Evolutionary conservation across 441 rosid genomes (phyloP), one percentile per base, ranked within the genome.

Genomic region (Breynia disticha): DNA sequence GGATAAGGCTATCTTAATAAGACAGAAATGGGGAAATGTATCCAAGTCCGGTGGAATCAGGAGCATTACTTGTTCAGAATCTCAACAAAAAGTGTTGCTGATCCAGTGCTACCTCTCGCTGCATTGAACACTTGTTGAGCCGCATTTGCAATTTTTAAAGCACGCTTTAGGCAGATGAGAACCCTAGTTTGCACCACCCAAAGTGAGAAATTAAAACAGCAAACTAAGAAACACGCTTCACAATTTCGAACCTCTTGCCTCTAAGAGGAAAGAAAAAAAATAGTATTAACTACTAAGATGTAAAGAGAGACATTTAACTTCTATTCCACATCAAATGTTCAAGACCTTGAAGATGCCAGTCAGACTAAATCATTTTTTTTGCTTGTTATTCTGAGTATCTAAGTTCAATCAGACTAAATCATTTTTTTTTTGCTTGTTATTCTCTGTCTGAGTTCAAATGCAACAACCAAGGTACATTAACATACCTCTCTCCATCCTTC

Each of bases 401-500:
- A n/a, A n/a, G n/a, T n/a, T n/a, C n/a, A n/a, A n/a, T 4, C 7
- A 37, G 37, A 11, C 7, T 3, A 4, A 20, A 20, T 11, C 32
- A 49, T n/a, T 19, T 20, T n/a, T n/a, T n/a, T n/a, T 13, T 11
- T 6, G 28, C 19, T 20, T 4, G 12, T 7, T 5, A 19, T 1
- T 2, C 15, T 7, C 12, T 16, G 2, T 7, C 51, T 16, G 15
- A 44, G 16, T 38, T 19, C 11, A 32, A 41, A 32, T 17, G 4
- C 42, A 35, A 44, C 32, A 19, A 20, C 35, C 14, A 52, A 46
- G 35, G 19, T 16, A 37, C 17, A 35, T 13, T 8, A 52, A 51
- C 72, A 13, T 66, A 94, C 99, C 96, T 85, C 72, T 94, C 96
- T 68, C 96, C 99, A 74, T 89, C 96, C 74, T 85, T 89, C 69